phyloP scores from a whole-genome alignment of 2,329 filamentous ascomycete genomes.

The Fusarium haematococcum region DNA sequence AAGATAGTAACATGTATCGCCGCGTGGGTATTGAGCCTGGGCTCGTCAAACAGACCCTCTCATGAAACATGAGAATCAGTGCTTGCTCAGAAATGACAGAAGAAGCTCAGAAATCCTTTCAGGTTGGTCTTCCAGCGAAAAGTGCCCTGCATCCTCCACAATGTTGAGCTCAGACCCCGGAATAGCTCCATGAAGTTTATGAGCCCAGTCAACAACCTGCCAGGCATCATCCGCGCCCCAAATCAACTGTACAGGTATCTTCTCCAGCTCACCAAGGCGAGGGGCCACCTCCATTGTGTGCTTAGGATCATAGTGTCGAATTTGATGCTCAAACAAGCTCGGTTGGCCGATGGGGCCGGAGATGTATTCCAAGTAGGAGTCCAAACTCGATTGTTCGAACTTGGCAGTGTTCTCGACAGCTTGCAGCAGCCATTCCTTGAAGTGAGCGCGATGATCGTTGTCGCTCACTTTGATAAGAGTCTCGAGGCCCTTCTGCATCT shows the following conservation, averaged over 20 bases:
- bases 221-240: slow-evolving; percentile 49
- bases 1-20: neutral
- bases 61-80: neutral
- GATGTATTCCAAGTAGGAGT: slow-evolving; percentile 47
- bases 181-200: slow-evolving; percentile 46
- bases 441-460: slow-evolving; percentile 41
- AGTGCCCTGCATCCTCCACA: slow-evolving; percentile 46
- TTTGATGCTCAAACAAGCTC: slow-evolving; percentile 50
- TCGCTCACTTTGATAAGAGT: slow-evolving; percentile 38
- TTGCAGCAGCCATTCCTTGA: slow-evolving; percentile 43
- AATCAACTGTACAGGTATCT: slow-evolving; percentile 45
- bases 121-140: slow-evolving; percentile 47
- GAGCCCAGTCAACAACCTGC: slow-evolving; percentile 48
- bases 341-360: slow-evolving; percentile 48
- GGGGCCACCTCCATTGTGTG: slow-evolving; percentile 48
- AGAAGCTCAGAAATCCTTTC: slow-evolving; percentile 31
- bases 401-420: slow-evolving; percentile 34
- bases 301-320: slow-evolving; percentile 49
- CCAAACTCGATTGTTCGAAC: slow-evolving; percentile 37
- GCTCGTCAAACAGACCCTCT: accelerated
- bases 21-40: neutral
- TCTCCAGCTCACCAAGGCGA: slow-evolving; percentile 38
- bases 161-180: slow-evolving; percentile 45
- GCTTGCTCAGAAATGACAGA: slow-evolving; percentile 15
- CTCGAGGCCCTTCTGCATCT: slow-evolving; percentile 47